Evolutionary conservation across 768 basidiomycete genomes (phyloP), one percentile per base, ranked within the genome.

Genomic region (Lactarius vividus): DNA sequence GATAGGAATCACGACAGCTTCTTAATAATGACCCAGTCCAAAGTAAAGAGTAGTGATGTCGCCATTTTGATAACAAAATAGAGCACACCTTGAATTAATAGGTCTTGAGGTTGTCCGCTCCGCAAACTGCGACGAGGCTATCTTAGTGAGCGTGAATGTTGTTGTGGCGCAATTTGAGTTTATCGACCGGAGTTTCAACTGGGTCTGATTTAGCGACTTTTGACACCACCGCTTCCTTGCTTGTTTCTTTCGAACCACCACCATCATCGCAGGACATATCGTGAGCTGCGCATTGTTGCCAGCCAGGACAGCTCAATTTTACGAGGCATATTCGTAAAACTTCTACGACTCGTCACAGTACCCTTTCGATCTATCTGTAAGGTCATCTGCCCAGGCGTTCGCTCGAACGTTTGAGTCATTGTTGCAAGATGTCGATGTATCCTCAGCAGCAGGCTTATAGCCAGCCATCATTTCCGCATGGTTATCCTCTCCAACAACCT

Each of bases 381-480:
- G 69, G 62, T 62, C 62, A 65, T 59, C 63, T 58, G 33, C 57
- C 61, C 63, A 69, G 58, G 63, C 44, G 44, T 64, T 54, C 56
- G 35, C 67, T 65, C 26, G 67, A 63, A 29, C 58, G 54, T 68
- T 61, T 59, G 63, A 62, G 59, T 63, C 62, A 37, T 63, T 66
- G 55, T 53, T 31, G 61, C 73, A 76, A 75, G 71, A 86, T 87
- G 85, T 85, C 85, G 70, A 77, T 86, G 73, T 89, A 88, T 77
- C 78, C 86, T 40, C 67, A 66, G 74, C 81, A 77, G 74, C 79
- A 82, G 49, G 71, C 78, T 72, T 89, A 84, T 72, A 83, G 83
- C 71, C 86, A 87, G 72, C 53, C 78, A 63, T 54, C 72, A 73
- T 54, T 64, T 71, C 52, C 70, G 66, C 40, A 72, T 74, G 29